Base-by-base conservation (phyloP, 495 filamentous ascomycete species). In the Ascodesmis nigricans region DNA sequence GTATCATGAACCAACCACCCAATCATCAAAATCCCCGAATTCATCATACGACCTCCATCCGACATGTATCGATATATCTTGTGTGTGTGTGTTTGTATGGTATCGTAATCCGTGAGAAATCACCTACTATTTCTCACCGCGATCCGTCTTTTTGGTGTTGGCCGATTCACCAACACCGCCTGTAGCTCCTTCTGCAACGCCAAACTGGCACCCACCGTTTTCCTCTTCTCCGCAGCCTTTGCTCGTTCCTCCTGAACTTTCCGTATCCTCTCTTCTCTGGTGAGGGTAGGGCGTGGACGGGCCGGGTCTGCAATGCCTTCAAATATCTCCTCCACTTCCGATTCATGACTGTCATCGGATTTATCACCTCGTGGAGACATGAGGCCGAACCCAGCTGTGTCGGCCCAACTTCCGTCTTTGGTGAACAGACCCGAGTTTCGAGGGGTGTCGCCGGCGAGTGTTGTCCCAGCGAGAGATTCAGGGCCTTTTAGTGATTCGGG, bases 101-200 rank as follows among this genome's bases (percentile, higher is more conserved):
- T n/a, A n/a, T n/a, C n/a, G n/a, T n/a, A n/a, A n/a, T n/a, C n/a
- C n/a, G n/a, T n/a, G n/a, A n/a, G n/a, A n/a, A n/a, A n/a, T n/a
- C n/a, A n/a, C n/a, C n/a, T n/a, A n/a, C n/a, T n/a, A n/a, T n/a
- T n/a, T n/a, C 36, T 34, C 13, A 11, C 15, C 29, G 33, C 13
- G 23, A 40, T 40, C 23, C 42, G 36, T 29, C 48, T 38, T 27
- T 33, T 44, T 11, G 31, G 58, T 25, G 77, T 73, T 37, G 78
- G 59, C 38, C 82, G 59, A 53, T 80, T 79, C 40, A 91, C 82
- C 30, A 69, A 38, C 6, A 80, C 82, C 54, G 73, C 76, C 54
- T 91, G 76, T 42, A 97, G 60, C 52, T 97, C 87, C 47, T 72
- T 73, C 43, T 95, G 62, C 79, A 97, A 84, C 41, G 74, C 73